Evolutionary conservation across 768 basidiomycete species (phyloP).

Genomic region (Leccinum subgranulosum): DNA sequence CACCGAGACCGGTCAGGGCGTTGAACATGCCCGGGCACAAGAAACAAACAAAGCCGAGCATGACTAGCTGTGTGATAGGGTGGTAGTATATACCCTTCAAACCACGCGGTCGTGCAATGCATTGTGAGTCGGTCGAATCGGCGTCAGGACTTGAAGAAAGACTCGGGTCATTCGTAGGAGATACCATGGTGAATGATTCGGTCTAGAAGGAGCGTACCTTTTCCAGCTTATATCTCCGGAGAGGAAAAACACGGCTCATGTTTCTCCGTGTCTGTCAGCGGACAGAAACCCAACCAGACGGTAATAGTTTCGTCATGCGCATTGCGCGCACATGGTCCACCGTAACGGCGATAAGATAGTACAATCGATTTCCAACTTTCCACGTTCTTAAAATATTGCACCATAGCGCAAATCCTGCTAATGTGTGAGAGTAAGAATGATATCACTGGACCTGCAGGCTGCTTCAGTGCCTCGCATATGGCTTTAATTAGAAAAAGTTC

Average conservation of each 20-base stretch:
- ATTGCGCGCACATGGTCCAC: not conserved
- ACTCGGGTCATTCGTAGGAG: not conserved
- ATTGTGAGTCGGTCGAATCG: not conserved
- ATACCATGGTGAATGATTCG: not conserved
- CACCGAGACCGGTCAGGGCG: constrained; percentile 75
- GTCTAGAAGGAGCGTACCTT: not conserved
- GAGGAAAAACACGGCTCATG: not conserved
- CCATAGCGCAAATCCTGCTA: not conserved
- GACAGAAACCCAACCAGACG: not conserved
- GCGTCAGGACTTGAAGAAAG: not conserved
- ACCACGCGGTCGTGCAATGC: constrained; percentile 28
- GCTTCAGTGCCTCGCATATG: no score
- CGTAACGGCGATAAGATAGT: not conserved
- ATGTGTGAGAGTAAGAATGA: no score
- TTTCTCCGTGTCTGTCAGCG: not conserved
- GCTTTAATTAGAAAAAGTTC: no score
- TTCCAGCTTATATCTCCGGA: not conserved
- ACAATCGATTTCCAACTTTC: not conserved
- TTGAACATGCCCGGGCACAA: constrained; percentile 73
- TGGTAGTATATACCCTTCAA: constrained; percentile 57
- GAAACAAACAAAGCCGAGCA: constrained; percentile 67
- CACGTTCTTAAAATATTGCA: not conserved
- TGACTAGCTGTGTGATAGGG: constrained; percentile 40
- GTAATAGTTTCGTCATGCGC: not conserved
- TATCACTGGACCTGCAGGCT: no score